Evolutionary conservation across 148 eudicot species (phyloP).

Genomic region (Rhododendron griersonianum): DNA sequence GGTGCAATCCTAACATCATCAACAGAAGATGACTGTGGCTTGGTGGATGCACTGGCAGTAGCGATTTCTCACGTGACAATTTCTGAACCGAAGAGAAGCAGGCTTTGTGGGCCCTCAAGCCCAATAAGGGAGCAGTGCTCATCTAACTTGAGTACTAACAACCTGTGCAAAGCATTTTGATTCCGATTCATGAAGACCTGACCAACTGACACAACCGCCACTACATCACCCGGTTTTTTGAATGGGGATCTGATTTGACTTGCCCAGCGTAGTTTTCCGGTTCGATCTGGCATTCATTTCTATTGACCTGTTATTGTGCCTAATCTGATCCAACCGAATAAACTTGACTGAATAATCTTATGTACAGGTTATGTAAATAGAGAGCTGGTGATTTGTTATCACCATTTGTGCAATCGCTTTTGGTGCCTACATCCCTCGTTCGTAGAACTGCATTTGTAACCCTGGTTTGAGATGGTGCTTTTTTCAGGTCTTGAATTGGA

Average conservation of each 20-base stretch:
- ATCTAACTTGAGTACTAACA: conserved; percentile 34
- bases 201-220: conserved; percentile 7
- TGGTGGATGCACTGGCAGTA: conserved; percentile 56
- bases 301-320: conserved; percentile 4
- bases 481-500: not conserved
- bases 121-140: conserved; percentile 54
- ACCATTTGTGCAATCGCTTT: not conserved
- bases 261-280: not conserved
- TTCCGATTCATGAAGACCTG: conserved; percentile 13
- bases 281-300: not conserved
- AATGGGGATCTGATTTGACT: conserved; percentile 13
- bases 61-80: conserved; percentile 63
- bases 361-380: conserved; percentile 29
- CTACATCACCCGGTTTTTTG: not conserved
- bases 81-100: conserved; percentile 60
- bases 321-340: conserved; percentile 7
- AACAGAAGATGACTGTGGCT: conserved; percentile 39
- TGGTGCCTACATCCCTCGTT: not conserved
- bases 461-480: not conserved
- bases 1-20: conserved; percentile 22
- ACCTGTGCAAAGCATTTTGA: conserved; percentile 65
- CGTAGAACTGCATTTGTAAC: not conserved
- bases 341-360: not conserved
- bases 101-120: conserved; percentile 37
- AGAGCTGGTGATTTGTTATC: conserved; percentile 3